These are phyloP conservation scores for Cercospora sesami DNA, from an alignment of 2,329 filamentous ascomycete species.

Conservation along the genomic window DNA sequence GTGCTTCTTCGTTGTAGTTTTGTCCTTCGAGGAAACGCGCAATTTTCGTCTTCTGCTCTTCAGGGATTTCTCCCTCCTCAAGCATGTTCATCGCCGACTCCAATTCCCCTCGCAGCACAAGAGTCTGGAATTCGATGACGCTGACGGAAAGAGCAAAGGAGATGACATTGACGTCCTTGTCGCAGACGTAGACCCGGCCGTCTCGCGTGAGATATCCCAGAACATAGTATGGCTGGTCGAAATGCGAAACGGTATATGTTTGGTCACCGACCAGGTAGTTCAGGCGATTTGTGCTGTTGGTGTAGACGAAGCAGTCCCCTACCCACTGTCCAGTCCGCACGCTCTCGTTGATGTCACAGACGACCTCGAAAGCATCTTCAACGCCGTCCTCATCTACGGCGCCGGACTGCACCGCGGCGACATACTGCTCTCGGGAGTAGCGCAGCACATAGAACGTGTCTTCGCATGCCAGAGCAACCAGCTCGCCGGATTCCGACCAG, in stretches of 20 bases:
- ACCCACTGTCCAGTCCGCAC: conserved; percentile 97
- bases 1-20: conserved; percentile 90
- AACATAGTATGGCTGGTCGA: conserved; percentile 92
- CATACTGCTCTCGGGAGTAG: conserved; percentile 85
- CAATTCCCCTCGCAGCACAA: conserved; percentile 90
- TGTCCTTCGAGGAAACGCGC: conserved; percentile 96
- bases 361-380: conserved; percentile 92
- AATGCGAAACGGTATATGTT: conserved; percentile 95
- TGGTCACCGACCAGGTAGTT: conserved; percentile 98
- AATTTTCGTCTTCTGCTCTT: conserved; percentile 97
- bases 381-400: conserved; percentile 88
- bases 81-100: conserved; percentile 86
- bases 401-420: conserved; percentile 77
- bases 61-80: conserved; percentile 66
- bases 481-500: conserved; percentile 95
- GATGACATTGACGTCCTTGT: conserved; percentile 91
- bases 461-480: conserved; percentile 89
- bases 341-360: conserved; percentile 91
- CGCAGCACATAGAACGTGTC: conserved; percentile 93
- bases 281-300: conserved; percentile 90
- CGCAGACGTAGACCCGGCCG: conserved; percentile 89
- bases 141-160: conserved; percentile 89
- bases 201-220: conserved; percentile 94
- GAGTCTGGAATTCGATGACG: conserved; percentile 94
- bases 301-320: conserved; percentile 98